Base-by-base conservation (phyloP, 176 grass and related monocot genomes). In the Rhynchospora tenuis region DNA sequence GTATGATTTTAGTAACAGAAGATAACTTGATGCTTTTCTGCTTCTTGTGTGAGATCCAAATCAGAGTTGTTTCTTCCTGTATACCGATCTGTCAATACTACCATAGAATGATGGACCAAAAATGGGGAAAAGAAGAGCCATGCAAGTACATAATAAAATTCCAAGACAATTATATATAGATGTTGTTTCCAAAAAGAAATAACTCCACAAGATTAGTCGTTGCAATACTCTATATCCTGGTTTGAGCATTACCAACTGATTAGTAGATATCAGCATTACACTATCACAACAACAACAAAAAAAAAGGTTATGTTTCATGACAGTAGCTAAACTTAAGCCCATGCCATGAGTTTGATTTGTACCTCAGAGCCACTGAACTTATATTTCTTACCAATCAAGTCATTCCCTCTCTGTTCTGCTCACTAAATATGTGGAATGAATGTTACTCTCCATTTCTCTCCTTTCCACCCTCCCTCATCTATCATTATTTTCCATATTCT, bases 11-110 rank as follows among this genome's bases (percentile, higher is more conserved):
- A 52, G 78, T 84, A 23, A 98, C 88, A 77, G 86, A 93, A 59
- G 86, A 85, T 82, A 98, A 80, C 47, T 87, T 87, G 55, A 95
- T 90, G 61, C 59, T 90, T 79, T 93, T 98, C 65, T 93, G 92
- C 78, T 90, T 98, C 66, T 84, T 98, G 81, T 91, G 89, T 45
- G 95, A 98, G 60, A 91, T 84, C 96, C 93, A 98, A 91, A 93
- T 85, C 81, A 98, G 82, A 82, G 87, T 22, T 42, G 93, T 83
- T 89, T 91, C 96, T 22, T 98, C 96, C 96, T 98, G 88, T 54
- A 84, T 65, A 82, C 47, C 44, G 19, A 82, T 56, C 73, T 77
- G 73, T 77, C 73, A 77, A 56, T 77, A 77, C 73, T 55, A 54
- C 73, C 73, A 76, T 55, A 29, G 15, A 24, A 77, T 11, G 50